These are phyloP conservation scores for Ceratopteris richardii DNA, from an alignment of 75 land plant genomes.

Conservation along the genomic window DNA sequence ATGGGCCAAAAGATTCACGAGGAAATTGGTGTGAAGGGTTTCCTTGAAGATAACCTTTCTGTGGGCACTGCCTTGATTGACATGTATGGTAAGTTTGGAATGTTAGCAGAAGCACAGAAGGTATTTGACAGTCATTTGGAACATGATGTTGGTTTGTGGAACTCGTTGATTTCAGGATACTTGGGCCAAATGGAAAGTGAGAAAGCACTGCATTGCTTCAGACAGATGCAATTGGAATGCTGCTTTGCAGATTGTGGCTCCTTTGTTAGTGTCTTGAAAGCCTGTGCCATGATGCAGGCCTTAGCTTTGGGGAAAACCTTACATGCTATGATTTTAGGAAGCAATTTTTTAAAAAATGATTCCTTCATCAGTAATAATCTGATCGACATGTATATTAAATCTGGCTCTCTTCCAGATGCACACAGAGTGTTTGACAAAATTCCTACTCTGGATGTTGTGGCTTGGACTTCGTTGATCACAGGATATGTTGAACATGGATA, in stretches of 20 bases:
- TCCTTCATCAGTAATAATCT: constrained; percentile 2
- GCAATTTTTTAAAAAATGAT: neutral
- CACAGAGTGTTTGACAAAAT: constrained; percentile 18
- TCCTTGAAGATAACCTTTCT: constrained; percentile 17
- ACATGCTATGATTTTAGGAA: no score
- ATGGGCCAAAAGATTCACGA: constrained; percentile 31
- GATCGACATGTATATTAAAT: constrained; percentile 10
- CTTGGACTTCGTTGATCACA: constrained; percentile 21
- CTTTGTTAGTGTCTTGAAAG: no score
- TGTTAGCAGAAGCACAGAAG: constrained; percentile 7
- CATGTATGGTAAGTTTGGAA: constrained; percentile 47
- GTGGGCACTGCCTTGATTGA: constrained; percentile 43
- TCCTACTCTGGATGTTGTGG: constrained; percentile 1
- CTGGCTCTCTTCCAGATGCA: constrained; percentile 12
- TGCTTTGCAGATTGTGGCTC: no score
- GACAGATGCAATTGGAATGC: no score
- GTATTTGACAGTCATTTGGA: constrained; percentile 11
- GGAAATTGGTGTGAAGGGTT: constrained; percentile 5
- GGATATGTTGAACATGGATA: constrained; percentile 19
- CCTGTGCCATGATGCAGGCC: no score
- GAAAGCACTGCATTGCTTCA: no score
- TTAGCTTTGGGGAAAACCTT: no score
- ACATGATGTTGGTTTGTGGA: no score
- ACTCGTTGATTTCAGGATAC: no score
- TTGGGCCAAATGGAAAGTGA: no score